Evolutionary conservation across 768 basidiomycete genomes (phyloP).

Genomic region (Kwoniella bestiolae): DNA sequence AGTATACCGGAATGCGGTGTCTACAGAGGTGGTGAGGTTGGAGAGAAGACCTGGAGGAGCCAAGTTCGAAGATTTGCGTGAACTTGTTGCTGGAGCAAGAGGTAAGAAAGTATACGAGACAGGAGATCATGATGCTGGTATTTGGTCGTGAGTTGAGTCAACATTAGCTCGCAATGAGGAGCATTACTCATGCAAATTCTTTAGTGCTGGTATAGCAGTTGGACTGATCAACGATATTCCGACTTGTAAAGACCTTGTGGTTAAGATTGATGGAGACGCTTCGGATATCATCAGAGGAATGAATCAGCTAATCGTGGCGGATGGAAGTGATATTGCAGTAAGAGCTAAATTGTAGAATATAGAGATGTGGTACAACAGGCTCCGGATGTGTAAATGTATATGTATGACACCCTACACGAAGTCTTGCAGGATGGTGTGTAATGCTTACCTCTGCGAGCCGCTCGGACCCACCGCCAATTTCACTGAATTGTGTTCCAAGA

Average conservation of each 20-base stretch:
- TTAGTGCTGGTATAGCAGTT: constrained; percentile 55
- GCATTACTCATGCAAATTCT: too few species aligned
- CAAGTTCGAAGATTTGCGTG: constrained; percentile 80
- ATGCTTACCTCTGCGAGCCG: too few species aligned
- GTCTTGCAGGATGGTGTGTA: too few species aligned
- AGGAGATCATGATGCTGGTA: constrained; percentile 84
- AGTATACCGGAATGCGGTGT: constrained; percentile 67
- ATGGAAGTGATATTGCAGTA: constrained; percentile 1
- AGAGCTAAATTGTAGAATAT: constrained; percentile 19
- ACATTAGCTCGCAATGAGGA: not conserved
- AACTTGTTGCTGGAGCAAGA: constrained; percentile 61
- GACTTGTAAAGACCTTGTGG: constrained; percentile 73
- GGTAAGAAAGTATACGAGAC: constrained; percentile 63
- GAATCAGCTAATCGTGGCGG: constrained; percentile 24
- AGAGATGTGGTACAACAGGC: not conserved
- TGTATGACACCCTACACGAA: too few species aligned
- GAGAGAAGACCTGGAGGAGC: constrained; percentile 81
- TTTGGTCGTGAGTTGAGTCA: constrained; percentile 65
- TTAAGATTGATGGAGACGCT: constrained; percentile 73
- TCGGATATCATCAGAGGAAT: constrained; percentile 66
- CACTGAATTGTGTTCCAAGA: too few species aligned
- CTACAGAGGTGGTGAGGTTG: constrained; percentile 80
- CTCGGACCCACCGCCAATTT: too few species aligned
- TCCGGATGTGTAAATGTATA: constrained; percentile 5
- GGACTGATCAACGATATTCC: constrained; percentile 77